A percentile compares a stretch with the other conserved stretches of the same genome.
These are phyloP conservation scores for Podaxis pistillaris DNA, from an alignment of 768 basidiomycete species.

Conservation along the genomic window DNA sequence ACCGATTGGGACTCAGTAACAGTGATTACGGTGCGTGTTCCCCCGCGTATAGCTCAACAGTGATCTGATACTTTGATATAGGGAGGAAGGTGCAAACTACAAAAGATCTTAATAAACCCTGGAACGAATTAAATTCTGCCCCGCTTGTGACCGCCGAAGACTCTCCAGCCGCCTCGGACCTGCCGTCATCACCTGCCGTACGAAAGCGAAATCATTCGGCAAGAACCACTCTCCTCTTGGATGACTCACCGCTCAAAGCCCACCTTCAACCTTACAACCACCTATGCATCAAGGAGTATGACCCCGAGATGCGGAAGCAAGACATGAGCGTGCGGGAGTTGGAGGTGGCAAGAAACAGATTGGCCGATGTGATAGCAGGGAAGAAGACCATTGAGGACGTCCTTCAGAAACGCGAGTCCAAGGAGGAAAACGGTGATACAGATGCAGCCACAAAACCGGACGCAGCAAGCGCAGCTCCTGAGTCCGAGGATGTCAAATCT, in stretches of 20 bases:
- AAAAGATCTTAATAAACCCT: slow-evolving; percentile 75
- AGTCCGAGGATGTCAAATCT: background rate
- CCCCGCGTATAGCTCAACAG: background rate
- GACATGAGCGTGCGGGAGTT: slow-evolving; percentile 26
- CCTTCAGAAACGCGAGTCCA: background rate
- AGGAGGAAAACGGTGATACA: background rate
- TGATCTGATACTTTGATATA: slow-evolving; percentile 12
- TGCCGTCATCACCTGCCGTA: slow-evolving; percentile 12
- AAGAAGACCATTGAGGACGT: slow-evolving; percentile 9
- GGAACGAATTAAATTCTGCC: slow-evolving; percentile 38
- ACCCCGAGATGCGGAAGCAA: slow-evolving; percentile 35
- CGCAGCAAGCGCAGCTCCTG: background rate
- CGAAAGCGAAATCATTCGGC: slow-evolving; percentile 35
- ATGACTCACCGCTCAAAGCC: slow-evolving; percentile 56
- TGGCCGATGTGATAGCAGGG: background rate
- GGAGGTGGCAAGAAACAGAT: slow-evolving; percentile 5
- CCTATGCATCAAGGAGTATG: slow-evolving; percentile 72
- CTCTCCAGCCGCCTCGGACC: slow-evolving; percentile 9
- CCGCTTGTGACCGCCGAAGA: no score
- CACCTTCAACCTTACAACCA: slow-evolving; percentile 81
- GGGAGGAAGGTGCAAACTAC: slow-evolving; percentile 54
- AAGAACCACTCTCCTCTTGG: slow-evolving; percentile 46
- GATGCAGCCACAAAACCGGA: background rate
- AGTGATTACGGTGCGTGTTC: slow-evolving; percentile 62
- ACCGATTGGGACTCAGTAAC: slow-evolving; percentile 64